Evolutionary conservation across 2,329 filamentous ascomycete species (phyloP), one percentile per base, ranked within the genome.

Genomic region (Arachnopeziza araneosa): DNA sequence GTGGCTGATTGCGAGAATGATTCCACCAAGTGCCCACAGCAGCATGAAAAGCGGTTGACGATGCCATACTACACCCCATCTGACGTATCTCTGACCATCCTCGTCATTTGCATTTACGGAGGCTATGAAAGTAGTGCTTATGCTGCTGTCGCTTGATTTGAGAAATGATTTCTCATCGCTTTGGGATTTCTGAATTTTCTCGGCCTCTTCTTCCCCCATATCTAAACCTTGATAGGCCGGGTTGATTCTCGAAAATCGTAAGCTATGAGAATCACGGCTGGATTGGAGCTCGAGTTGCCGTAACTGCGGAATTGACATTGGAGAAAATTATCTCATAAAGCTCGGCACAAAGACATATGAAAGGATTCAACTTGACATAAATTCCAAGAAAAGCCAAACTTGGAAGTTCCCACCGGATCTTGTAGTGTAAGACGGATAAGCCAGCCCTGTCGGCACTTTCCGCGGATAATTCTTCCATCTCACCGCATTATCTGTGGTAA

Each of bases 31-130:
- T 19, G 51, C 30, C 21, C 56, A 54, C 14, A 54, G 8, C 1
- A 60, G 8, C 54, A 57, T 60, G 24, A 22, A 54, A 19, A 24
- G 23, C 17, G 58, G 58, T 54, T 60, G 36, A 19, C 17, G 36
- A 14, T 55, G 36, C 58, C 58, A 60, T 14, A 12, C 17, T 49
- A 60, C 36, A 23, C 58, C 58, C 58, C 54, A 60, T 53, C 52
- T 53, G 5, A 60, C 54, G 17, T 50, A 50, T 51, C 52, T 59
- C 44, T 44, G 12, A 14, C 17, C 36, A 8, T 44, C 36, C 17
- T 44, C 17, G 4, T 44, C 36, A 44, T 44, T 44, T 44, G 17
- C 6, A 44, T 14, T 14, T 19, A 44, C 3, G 10, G 36, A 44
- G 17, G 6, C 36, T 44, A 12, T 12, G 36, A 44, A 44, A 7